These are phyloP conservation scores for Phycomyces blakesleeanus DNA, from an alignment of 192 early-diverging fungal genomes.

Conservation along the genomic window DNA sequence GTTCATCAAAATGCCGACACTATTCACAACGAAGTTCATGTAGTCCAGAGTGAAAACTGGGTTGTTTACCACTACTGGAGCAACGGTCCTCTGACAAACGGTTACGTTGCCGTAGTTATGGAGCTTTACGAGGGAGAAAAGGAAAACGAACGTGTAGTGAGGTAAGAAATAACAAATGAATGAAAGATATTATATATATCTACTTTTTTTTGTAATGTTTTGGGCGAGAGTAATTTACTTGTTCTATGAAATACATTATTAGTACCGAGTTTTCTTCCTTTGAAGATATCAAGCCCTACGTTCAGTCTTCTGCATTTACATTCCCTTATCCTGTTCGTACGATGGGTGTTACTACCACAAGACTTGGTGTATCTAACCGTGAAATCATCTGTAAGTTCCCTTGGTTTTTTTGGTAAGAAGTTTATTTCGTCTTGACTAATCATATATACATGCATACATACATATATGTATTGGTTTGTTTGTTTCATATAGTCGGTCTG, in stretches of 20 bases:
- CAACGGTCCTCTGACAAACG: conserved; percentile 50
- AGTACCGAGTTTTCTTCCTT: conserved; percentile 76
- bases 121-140: conserved; percentile 86
- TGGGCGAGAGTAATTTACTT: not conserved
- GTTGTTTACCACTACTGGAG: conserved; percentile 90
- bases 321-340: conserved; percentile 72
- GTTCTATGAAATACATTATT: conserved; percentile 6
- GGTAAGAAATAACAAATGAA: conserved; percentile 38
- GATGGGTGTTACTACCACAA: conserved; percentile 81
- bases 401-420: not conserved
- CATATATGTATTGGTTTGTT: not conserved
- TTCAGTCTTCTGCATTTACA: conserved; percentile 71
- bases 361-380: conserved; percentile 79
- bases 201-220: too few species aligned
- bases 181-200: too few species aligned
- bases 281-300: conserved; percentile 60
- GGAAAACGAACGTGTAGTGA: conserved; percentile 63
- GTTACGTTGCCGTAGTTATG: conserved; percentile 74
- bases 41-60: conserved; percentile 83
- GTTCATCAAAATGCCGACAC: conserved; percentile 58
- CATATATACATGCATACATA: not conserved
- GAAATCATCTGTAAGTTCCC: conserved; percentile 73
- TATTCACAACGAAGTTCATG: conserved; percentile 51
- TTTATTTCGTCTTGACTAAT: not conserved
- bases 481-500: conserved; percentile 49